These are phyloP conservation scores for Lipomyces orientalis DNA, from an alignment of 805 yeast genomes.

Conservation along the genomic window DNA sequence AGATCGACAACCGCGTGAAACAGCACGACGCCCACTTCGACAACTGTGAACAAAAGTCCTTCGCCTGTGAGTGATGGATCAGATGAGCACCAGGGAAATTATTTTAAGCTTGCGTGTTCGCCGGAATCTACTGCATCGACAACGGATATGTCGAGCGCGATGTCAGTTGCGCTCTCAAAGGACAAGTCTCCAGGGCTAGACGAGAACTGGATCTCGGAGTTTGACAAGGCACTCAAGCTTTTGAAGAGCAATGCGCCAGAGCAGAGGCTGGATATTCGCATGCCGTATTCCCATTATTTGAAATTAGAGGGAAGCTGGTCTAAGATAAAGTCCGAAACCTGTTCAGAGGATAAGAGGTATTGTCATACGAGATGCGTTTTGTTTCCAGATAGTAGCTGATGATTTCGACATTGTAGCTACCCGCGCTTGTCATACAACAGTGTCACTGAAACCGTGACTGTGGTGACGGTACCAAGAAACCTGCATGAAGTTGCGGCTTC, in stretches of 20 bases:
- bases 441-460: not conserved
- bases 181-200: too few relatives aligned
- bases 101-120: not conserved
- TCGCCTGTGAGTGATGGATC: not conserved
- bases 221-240: not conserved
- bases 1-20: not conserved
- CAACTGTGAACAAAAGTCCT: not conserved
- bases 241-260: not conserved
- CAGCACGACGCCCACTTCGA: not conserved
- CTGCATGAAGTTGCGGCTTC: not conserved
- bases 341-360: not conserved
- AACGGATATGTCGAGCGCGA: not conserved
- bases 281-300: not conserved
- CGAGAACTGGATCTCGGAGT: too few relatives aligned
- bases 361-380: not conserved
- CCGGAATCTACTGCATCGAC: not conserved
- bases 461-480: not conserved
- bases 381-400: not conserved
- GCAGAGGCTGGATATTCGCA: not conserved
- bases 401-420: not conserved
- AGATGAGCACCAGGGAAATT: not conserved
- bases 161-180: too few relatives aligned
- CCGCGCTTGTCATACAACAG: not conserved
- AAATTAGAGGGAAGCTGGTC: too few relatives aligned
- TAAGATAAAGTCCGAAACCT: not conserved